Evolutionary conservation across 139 green algal species (phyloP).

Genomic region (Microglena sp.): DNA sequence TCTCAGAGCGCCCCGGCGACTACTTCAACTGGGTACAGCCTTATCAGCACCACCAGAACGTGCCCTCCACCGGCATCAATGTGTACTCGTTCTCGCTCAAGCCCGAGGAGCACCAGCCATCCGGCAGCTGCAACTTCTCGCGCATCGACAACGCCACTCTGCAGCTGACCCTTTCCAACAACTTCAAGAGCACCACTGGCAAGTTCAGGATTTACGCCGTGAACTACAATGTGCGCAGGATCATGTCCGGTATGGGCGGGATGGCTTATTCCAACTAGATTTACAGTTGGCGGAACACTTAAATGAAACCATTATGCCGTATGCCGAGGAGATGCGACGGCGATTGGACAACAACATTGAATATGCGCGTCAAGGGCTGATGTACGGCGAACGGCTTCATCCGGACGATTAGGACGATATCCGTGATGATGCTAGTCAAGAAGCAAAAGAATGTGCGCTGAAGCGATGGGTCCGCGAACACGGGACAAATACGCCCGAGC

Average conservation of each 20-base stretch:
- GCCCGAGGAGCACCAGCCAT: slow-evolving; percentile 13
- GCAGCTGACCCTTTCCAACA: slow-evolving; percentile 1
- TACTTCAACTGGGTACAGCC: slow-evolving; percentile 18
- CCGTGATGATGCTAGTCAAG: too few species aligned
- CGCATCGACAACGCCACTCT: slow-evolving; percentile 21
- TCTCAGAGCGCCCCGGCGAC: slow-evolving; percentile 7
- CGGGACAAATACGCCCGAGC: too few species aligned
- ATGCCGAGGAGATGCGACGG: too few species aligned
- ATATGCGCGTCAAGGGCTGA: too few species aligned
- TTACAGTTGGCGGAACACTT: too few species aligned
- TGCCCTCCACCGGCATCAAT: slow-evolving; percentile 12
- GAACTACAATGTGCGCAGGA: slow-evolving; percentile 14
- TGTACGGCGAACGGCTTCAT: too few species aligned
- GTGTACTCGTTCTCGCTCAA: slow-evolving; percentile 17
- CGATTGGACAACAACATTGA: too few species aligned
- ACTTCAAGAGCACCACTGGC: background rate
- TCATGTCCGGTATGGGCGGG: slow-evolving; percentile 14
- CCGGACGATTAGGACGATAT: too few species aligned
- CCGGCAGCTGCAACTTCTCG: slow-evolving; percentile 20
- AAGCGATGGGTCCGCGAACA: too few species aligned
- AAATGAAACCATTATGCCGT: too few species aligned
- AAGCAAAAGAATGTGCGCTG: too few species aligned
- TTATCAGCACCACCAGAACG: slow-evolving; percentile 19
- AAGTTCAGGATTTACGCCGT: slow-evolving; percentile 12
- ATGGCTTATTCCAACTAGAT: slow-evolving; percentile 11